These are phyloP conservation scores for Colletotrichum lini DNA, from an alignment of 2,329 filamentous ascomycete species.

Conservation along the genomic window DNA sequence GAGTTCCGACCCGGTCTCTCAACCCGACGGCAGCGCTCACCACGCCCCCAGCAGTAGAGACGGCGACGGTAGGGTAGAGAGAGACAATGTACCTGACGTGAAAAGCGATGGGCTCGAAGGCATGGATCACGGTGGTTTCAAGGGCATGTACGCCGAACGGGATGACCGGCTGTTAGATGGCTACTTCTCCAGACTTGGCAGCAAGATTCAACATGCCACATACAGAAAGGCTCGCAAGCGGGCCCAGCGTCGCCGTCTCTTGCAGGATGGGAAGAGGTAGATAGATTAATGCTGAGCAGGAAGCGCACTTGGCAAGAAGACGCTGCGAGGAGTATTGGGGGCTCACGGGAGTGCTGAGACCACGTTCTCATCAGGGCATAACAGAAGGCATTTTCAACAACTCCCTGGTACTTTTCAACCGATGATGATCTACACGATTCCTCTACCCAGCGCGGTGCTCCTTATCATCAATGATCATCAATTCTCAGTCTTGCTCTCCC, in stretches of 20 bases:
- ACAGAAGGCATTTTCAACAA: neutral
- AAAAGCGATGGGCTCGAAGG: neutral
- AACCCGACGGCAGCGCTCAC: neutral
- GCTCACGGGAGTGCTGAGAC: neutral
- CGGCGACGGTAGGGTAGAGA: neutral
- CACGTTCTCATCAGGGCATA: neutral
- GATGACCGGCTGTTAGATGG: neutral
- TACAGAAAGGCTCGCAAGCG: neutral
- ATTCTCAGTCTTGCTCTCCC: neutral
- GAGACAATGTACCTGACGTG: neutral
- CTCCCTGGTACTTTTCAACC: neutral
- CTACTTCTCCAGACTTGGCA: neutral
- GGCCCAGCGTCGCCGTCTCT: neutral
- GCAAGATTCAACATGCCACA: neutral
- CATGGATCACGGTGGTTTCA: neutral
- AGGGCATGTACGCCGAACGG: neutral
- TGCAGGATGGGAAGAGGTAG: neutral
- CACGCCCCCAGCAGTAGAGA: too few species aligned
- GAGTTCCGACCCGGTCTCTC: neutral
- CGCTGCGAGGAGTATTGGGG: neutral
- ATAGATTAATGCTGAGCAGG: neutral
- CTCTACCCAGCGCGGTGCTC: too few species aligned
- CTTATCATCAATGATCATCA: too few species aligned
- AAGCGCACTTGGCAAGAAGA: too few species aligned
- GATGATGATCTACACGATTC: neutral